Conservation (phyloP, 2,329 filamentous ascomycete species). For the Fusarium sp. region DNA sequence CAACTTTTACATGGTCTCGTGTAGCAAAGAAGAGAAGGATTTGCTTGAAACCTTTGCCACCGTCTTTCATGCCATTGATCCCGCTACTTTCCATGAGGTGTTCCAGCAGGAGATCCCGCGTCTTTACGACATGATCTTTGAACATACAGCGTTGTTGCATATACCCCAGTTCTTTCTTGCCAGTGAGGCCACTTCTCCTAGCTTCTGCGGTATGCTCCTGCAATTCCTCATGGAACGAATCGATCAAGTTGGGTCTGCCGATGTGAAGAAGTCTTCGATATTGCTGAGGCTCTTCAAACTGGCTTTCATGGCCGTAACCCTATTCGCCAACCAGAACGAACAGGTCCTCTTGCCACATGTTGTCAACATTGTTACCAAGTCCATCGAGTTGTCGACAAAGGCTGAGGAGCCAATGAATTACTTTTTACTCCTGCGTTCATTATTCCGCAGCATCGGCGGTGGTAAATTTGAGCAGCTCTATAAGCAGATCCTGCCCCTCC, state of each 20-base stretch:
- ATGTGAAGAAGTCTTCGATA: constrained; percentile 93
- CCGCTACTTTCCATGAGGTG: constrained; percentile 97
- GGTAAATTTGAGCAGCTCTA: constrained; percentile 98
- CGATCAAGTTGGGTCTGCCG: constrained; percentile 90
- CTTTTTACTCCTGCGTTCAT: constrained; percentile 88
- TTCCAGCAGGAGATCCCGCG: constrained; percentile 97
- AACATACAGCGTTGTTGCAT: constrained; percentile 92
- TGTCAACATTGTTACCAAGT: constrained; percentile 96
- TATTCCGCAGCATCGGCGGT: constrained; percentile 96
- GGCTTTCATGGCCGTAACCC: constrained; percentile 98
- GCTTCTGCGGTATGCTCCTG: constrained; percentile 97
- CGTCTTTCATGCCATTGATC: constrained; percentile 98
- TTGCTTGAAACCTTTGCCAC: constrained; percentile 97
- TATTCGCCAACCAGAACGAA: constrained; percentile 95
- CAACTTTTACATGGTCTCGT: constrained; percentile 94
- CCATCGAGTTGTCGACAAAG: constrained; percentile 93
- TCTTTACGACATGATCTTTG: constrained; percentile 97
- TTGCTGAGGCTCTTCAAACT: constrained; percentile 94
- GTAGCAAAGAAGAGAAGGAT: constrained; percentile 96
- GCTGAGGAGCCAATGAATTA: constrained; percentile 99
- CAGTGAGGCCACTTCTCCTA: constrained; percentile 97
- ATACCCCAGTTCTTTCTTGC: constrained; percentile 98
- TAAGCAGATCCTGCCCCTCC: constrained; percentile 93
- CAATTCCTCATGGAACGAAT: constrained; percentile 98
- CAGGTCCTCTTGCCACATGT: constrained; percentile 95